Evolutionary conservation across 1,284 basidiomycete species (phyloP).

Genomic region (Irpex sp.): DNA sequence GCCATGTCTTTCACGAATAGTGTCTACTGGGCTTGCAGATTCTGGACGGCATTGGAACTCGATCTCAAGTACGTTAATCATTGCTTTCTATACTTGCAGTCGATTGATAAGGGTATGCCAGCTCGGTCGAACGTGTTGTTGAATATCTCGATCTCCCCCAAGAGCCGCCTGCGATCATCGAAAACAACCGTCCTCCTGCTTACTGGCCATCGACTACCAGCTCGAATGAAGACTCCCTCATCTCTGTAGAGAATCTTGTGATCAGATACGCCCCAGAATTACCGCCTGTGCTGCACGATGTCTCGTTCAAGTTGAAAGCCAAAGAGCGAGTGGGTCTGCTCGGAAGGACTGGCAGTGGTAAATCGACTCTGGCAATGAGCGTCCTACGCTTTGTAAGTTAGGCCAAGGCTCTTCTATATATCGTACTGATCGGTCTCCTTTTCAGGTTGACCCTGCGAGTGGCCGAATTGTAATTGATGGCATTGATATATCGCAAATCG

Average conservation of each 20-base stretch:
- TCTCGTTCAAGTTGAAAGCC: slow-evolving; percentile 64
- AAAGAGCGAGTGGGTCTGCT: slow-evolving; percentile 71
- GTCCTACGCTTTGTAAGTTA: slow-evolving; percentile 76
- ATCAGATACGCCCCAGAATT: slow-evolving; percentile 85
- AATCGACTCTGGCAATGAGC: slow-evolving; percentile 82
- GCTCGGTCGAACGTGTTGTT: slow-evolving; percentile 82
- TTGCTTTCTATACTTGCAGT: background rate
- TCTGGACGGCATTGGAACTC: slow-evolving; percentile 55
- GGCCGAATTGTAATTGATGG: slow-evolving; percentile 86
- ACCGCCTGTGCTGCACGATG: slow-evolving; percentile 74
- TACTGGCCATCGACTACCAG: slow-evolving; percentile 79
- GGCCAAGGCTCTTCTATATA: background rate
- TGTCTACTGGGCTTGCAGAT: slow-evolving; percentile 72
- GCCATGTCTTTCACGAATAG: slow-evolving; percentile 58
- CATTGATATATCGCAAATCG: slow-evolving; percentile 86
- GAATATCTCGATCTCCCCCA: slow-evolving; percentile 89
- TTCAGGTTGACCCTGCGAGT: slow-evolving; percentile 68
- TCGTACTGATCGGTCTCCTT: slow-evolving; percentile 5
- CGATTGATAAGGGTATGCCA: slow-evolving; percentile 24
- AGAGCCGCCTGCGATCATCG: slow-evolving; percentile 72
- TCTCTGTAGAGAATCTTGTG: slow-evolving; percentile 63
- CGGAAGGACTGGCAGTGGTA: slow-evolving; percentile 78
- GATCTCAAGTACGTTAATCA: slow-evolving; percentile 55
- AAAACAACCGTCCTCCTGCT: slow-evolving; percentile 67
- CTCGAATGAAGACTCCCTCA: slow-evolving; percentile 37